Evolutionary conservation across 2,329 filamentous ascomycete genomes (phyloP), one percentile per base, ranked within the genome.

Genomic region (Fusarium napiforme): DNA sequence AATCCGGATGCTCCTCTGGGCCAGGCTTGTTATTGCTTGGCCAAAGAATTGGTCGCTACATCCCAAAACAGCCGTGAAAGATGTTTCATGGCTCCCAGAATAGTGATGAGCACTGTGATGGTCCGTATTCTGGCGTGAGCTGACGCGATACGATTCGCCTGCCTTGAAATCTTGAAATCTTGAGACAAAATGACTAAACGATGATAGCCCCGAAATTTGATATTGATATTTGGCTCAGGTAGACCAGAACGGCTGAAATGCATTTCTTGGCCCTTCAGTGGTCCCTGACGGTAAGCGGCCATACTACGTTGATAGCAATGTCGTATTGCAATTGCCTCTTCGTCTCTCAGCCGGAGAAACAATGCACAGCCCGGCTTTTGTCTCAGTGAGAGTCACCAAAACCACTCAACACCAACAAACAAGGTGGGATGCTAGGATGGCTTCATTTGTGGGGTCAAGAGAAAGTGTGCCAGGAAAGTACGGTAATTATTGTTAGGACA

Each of bases 281-380:
- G 50, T 39, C 72, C 69, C 71, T 69, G 45, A 68, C 53, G 49
- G 68, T 74, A 75, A 73, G 72, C 72, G 72, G 60, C 47, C 64
- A 69, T 69, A 37, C 36, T 66, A 53, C 40, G n/a, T 46, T 59
- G 59, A 50, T 30, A 34, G 5, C 37, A 15, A 34, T 53, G 59
- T 60, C 59, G 63, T 72, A 60, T 53, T 60, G 61, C 28, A 46
- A 66, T 64, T 53, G 40, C 30, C 40, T 59, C 36, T 30, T 52
- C 56, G 30, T 47, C 55, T 60, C 32, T 69, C 64, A 61, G 60
- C 60, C 64, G 42, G 60, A 45, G 16, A 47, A 30, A 47, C 46
- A 53, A 28, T 61, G 53, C 71, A 60, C 69, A 68, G 64, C 64
- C 69, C 63, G n/a, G 23, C 15, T 50, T 56, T 69, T 72, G 69